Base-by-base conservation (phyloP, 805 yeast genomes). In the Lipomyces oligophaga region DNA sequence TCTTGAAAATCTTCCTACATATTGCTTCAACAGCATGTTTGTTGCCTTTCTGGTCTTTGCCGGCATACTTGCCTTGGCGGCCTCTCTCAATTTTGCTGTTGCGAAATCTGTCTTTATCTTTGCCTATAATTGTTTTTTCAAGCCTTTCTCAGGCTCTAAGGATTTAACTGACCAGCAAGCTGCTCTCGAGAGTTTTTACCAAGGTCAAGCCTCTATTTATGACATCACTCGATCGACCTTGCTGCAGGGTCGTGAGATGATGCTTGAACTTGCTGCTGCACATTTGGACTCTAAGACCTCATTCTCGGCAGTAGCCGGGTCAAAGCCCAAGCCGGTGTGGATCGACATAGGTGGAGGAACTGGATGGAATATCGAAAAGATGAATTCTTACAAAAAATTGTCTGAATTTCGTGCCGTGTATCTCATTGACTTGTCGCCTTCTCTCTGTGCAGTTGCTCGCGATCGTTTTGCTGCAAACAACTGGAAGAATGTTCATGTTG, bases 271-370 rank as follows among this genome's bases (percentile, higher is more conserved):
- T 48, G 18, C 3, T 11, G 18, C 30, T 13, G 5, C 6, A 5
- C 37, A 10, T 16, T 19, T 18, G 19, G 21, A 6, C 34, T 36
- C 18, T 24, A 10, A n/a, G 13, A n/a, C n/a, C n/a, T n/a, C n/a
- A n/a, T n/a, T n/a, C n/a, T n/a, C n/a, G 19, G 47, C 44, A 11
- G 46, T 39, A 19, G 36, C 49, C 20, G 55, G 41, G 19, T 31
- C 22, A 20, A 5, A 30, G 22, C 60, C 63, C 33, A 73, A 74
- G 41, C 66, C 81, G 36, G 78, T 81, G 36, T 83, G 89, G 89
- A 72, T 83, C 40, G 89, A 83, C 62, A 76, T 85, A 60, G 95
- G 94, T 41, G 94, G 94, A 26, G 95, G 95, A 20, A 85, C 95
- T 4, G 95, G 94, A 38, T 73, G 79, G 65, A 85, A 85, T 66